Base-by-base conservation (phyloP, 805 yeast genomes). In the Starmerella stigmatis region DNA sequence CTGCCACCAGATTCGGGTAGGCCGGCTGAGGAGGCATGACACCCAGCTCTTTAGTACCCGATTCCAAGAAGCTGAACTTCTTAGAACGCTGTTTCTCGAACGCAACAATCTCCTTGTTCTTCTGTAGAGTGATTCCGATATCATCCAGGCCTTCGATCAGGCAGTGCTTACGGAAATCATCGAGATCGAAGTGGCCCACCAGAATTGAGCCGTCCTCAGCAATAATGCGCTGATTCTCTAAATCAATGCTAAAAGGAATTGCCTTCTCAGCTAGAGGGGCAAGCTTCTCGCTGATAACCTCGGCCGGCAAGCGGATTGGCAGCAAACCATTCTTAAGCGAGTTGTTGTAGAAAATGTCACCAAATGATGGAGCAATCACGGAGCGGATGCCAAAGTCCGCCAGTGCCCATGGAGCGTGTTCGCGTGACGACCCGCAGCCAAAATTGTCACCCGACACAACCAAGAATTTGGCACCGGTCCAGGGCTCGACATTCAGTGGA, bases 381-480 rank as follows among this genome's bases (percentile, higher is more conserved):
- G 89, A 81, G 65, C 83, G 81, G 65, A 92, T 86, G 66, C 98
- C 98, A 60, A 92, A 92, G 68, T 92, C 98, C 60, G 86, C 88
- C 55, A 92, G 74, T 2, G 98, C 97, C 98, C 98, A 92, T 47
- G 98, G 97, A 27, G 98, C 98, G 61, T 92, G 98, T 67, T 92
- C 98, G 75, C 98, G 85, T 2, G 96, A 88, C 32, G 96, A 88
- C 60, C 98, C 98, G 71, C 98, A 92, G 55, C 98, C 98, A 63
- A 92, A 92, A 72, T 92, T 92, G 63, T 85, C 94, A 64, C 98
- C 98, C 34, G 94, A 78, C 49, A 86, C 94, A 56, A 89, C 81
- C 54, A 92, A 70, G 56, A 89, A 80, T 65, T 82, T 79, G 17
- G 97, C 81, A 20, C 73, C 59, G 54, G 79, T 76, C 72, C 78